These are phyloP conservation scores for Lablab purpureus DNA, from an alignment of 306 rosid species.

Conservation along the genomic window DNA sequence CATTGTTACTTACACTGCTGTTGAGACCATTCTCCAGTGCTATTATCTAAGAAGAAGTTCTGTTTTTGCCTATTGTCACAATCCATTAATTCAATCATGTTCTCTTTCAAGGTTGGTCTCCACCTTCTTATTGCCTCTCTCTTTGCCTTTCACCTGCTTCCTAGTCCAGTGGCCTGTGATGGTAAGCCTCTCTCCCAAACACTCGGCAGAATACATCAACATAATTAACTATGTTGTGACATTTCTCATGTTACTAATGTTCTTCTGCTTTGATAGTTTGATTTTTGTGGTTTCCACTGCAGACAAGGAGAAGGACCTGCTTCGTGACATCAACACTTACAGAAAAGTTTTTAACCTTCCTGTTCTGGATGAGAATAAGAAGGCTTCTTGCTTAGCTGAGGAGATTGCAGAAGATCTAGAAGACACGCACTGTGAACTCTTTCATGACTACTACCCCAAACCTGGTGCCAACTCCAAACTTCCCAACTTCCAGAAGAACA, in stretches of 20 bases:
- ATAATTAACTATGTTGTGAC: no score
- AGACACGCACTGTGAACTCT: slow-evolving; percentile 52
- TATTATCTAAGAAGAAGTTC: background rate
- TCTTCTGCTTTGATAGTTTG: no score
- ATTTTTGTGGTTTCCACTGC: slow-evolving; percentile 15
- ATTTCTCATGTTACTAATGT: no score
- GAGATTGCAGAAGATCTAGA: slow-evolving; percentile 59
- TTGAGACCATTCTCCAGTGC: slow-evolving; percentile 3
- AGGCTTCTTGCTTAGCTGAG: slow-evolving; percentile 68
- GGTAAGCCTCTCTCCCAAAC: slow-evolving; percentile 5
- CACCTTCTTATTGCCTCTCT: slow-evolving; percentile 42
- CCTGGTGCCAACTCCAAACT: slow-evolving; percentile 37
- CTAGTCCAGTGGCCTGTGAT: slow-evolving; percentile 37
- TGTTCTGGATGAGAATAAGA: slow-evolving; percentile 40
- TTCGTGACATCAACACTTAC: slow-evolving; percentile 70
- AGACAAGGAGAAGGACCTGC: slow-evolving; percentile 58
- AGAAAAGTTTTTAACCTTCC: slow-evolving; percentile 57
- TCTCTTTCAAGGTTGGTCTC: slow-evolving; percentile 40
- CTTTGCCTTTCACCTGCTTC: slow-evolving; percentile 34
- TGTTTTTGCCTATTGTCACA: background rate
- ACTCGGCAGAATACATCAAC: no score
- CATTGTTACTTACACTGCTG: background rate
- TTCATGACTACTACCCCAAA: slow-evolving; percentile 45
- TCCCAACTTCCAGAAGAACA: slow-evolving; percentile 45
- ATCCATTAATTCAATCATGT: slow-evolving; percentile 35